Conservation (phyloP, 495 filamentous ascomycete species). For the Viridothelium virens region DNA sequence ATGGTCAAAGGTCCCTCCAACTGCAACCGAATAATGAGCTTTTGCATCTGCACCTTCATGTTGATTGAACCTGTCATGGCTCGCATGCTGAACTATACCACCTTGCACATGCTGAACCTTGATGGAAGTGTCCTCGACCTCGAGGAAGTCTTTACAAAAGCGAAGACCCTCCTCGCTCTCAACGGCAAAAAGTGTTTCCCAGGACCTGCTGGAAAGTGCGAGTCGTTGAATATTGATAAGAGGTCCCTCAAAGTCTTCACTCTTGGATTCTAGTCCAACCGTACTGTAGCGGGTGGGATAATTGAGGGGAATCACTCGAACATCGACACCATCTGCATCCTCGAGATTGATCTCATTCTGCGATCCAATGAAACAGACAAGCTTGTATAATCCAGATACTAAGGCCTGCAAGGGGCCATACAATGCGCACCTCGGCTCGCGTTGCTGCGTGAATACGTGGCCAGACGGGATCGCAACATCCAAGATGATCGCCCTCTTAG, state of each 20-base stretch:
- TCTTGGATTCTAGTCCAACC: slow-evolving; percentile 31
- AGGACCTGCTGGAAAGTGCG: slow-evolving; percentile 54
- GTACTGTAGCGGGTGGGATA: slow-evolving; percentile 37
- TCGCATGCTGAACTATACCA: slow-evolving; percentile 22
- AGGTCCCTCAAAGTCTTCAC: slow-evolving; percentile 39
- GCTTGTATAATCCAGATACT: slow-evolving; percentile 67
- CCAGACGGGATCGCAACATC: slow-evolving; percentile 50
- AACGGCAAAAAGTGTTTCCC: slow-evolving; percentile 63
- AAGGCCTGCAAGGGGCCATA: slow-evolving; percentile 60
- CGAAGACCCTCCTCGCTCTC: slow-evolving; percentile 49
- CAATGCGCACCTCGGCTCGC: slow-evolving; percentile 45
- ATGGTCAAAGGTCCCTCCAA: slow-evolving; percentile 95
- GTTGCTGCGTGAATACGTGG: slow-evolving; percentile 39
- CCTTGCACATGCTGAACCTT: slow-evolving; percentile 41
- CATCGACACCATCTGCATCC: slow-evolving; percentile 65
- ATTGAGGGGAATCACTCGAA: slow-evolving; percentile 64
- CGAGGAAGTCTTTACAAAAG: slow-evolving; percentile 19
- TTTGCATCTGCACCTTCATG: slow-evolving; percentile 17
- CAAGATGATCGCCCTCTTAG: slow-evolving; percentile 32
- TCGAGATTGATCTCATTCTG: slow-evolving; percentile 55
- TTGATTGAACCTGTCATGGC: background rate
- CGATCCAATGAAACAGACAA: slow-evolving; percentile 61
- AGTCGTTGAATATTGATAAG: slow-evolving; percentile 60
- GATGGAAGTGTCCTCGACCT: slow-evolving; percentile 28
- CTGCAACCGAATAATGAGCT: slow-evolving; percentile 54